These are phyloP conservation scores for Ramichloridium luteum DNA, from an alignment of 2,329 filamentous ascomycete species.

Conservation along the genomic window DNA sequence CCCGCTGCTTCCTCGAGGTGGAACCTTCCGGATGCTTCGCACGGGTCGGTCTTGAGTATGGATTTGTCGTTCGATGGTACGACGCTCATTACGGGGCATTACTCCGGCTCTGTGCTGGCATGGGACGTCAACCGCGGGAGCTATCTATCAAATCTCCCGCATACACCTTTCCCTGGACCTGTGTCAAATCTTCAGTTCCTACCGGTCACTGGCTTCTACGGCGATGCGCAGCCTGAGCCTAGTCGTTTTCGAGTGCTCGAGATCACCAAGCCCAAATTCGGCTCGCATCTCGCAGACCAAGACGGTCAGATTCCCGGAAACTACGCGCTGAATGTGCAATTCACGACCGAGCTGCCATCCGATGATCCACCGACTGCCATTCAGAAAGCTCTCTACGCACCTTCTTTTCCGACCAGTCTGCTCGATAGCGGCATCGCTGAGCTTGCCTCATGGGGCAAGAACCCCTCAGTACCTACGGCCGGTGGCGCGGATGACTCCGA, in stretches of 20 bases:
- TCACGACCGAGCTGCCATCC: slow-evolving; percentile 30
- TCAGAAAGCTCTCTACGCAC: slow-evolving; percentile 30
- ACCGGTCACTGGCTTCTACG: slow-evolving; percentile 41
- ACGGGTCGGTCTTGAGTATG: slow-evolving; percentile 55
- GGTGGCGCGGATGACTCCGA: slow-evolving; percentile 19
- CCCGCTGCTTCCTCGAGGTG: slow-evolving; percentile 26
- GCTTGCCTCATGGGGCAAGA: slow-evolving; percentile 26
- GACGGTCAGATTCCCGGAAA: slow-evolving; percentile 36
- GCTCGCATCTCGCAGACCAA: slow-evolving; percentile 31
- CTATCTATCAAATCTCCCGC: slow-evolving; percentile 49
- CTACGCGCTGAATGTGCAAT: slow-evolving; percentile 55
- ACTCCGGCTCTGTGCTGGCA: slow-evolving; percentile 61
- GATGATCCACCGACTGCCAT: slow-evolving; percentile 21
- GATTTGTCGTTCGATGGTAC: slow-evolving; percentile 73
- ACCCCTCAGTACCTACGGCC: slow-evolving; percentile 10
- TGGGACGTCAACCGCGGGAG: slow-evolving; percentile 69
- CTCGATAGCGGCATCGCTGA: slow-evolving; percentile 25
- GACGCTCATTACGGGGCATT: slow-evolving; percentile 66
- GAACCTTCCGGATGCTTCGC: slow-evolving; percentile 33
- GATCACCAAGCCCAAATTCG: slow-evolving; percentile 71
- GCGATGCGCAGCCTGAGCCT: slow-evolving; percentile 16
- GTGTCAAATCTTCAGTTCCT: slow-evolving; percentile 73
- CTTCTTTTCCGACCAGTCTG: slow-evolving; percentile 29
- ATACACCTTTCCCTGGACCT: slow-evolving; percentile 60
- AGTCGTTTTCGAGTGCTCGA: slow-evolving; percentile 6